phyloP scores from a whole-genome alignment of 768 basidiomycete genomes.

The Boletus sp. region DNA sequence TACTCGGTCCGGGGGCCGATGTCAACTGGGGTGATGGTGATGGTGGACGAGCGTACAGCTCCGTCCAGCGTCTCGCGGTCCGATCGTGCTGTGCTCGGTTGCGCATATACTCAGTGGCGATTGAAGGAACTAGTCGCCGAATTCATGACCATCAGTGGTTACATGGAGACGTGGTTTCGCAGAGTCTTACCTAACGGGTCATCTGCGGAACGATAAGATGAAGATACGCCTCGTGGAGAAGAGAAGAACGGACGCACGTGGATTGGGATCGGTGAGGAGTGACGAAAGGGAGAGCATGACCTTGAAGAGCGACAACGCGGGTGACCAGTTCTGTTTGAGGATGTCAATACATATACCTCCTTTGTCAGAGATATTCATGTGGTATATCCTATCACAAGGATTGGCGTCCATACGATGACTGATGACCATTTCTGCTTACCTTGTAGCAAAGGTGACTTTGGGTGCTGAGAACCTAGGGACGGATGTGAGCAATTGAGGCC shows the following conservation, averaged over 20 bases:
- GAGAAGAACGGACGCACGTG: conserved; percentile 51
- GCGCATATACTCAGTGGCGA: conserved; percentile 66
- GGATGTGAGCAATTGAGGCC: conserved; percentile 5
- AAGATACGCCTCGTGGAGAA: neutral
- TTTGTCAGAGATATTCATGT: conserved; percentile 84
- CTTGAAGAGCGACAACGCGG: conserved; percentile 91
- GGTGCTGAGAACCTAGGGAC: conserved; percentile 71
- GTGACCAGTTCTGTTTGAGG: conserved; percentile 92
- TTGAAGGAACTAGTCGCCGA: conserved; percentile 53
- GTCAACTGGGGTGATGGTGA: conserved; percentile 19
- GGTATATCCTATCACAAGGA: conserved; percentile 63
- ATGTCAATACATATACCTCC: conserved; percentile 87
- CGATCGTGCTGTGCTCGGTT: conserved; percentile 71
- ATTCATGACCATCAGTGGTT: neutral
- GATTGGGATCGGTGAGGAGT: conserved; percentile 91
- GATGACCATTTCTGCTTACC: conserved; percentile 40
- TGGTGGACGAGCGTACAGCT: conserved; percentile 60
- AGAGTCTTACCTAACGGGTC: conserved; percentile 62
- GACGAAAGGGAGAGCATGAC: conserved; percentile 92
- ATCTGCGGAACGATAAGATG: conserved; percentile 38
- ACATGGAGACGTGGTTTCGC: neutral
- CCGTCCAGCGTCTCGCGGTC: conserved; percentile 78
- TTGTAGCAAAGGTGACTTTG: conserved; percentile 69
- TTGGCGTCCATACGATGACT: neutral
- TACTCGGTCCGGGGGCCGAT: conserved; percentile 2